Base-by-base conservation (phyloP, 768 basidiomycete genomes). In the Mycena floridula region DNA sequence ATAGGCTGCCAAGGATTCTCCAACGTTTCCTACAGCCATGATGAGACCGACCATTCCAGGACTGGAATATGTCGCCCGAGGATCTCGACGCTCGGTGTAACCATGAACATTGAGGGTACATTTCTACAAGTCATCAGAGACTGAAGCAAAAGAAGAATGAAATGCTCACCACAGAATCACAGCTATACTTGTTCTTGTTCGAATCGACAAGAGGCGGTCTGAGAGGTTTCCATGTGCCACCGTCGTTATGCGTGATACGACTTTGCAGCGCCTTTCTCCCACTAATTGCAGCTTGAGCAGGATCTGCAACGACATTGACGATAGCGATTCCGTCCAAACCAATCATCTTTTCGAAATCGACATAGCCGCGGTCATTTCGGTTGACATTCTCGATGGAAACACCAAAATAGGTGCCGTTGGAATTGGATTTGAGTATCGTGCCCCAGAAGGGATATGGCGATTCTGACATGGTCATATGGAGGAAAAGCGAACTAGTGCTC, bases 301-400 rank as follows among this genome's bases (percentile, higher is more conserved):
- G 73, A 56, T 98, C 96, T 6, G 84, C 64, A 6, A 99, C 91
- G 27, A 96, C 55, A 56, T 99, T 99, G 53, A 94, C 76, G 38
- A 99, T 65, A 4, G 95, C 95, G 50, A 99, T 95, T 0, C 96
- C 96, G 59, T 98, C 94, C 39, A 99, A 64, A 8, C 93, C 94
- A 45, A 87, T 79, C 76, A 97, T 86, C 72, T 98, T 99, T 69
- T 99, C 96, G 53, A 98, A 99, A 62, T 99, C 95, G 25, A 92
- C 94, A 55, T 76, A 98, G 4, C 96, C 96, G 0, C 67, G 59
- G 0, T 78, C 67, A 59, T 99, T 85, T n/a, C 96, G 78, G 61
- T 98, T 98, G 44, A 89, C 96, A 54, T 92, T 74, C 53, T 89
- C 85, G 30, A 89, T 56, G 1, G 94, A 90, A 9, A 93, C 60